These are phyloP conservation scores for Arthromyces matolae DNA, from an alignment of 768 basidiomycete species.

Conservation along the genomic window DNA sequence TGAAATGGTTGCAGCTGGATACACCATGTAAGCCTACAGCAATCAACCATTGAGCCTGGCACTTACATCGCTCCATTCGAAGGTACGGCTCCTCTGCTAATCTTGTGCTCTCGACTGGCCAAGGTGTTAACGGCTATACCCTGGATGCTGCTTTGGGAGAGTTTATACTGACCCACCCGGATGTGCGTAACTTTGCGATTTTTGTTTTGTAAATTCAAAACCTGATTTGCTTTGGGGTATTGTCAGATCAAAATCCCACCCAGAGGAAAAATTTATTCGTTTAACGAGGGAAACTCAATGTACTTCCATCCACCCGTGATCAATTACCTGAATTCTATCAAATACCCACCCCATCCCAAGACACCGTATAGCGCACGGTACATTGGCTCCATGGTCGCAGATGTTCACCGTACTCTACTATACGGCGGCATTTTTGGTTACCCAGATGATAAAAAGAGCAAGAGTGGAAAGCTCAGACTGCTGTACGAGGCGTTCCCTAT, in stretches of 20 bases:
- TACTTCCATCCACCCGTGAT: constrained; percentile 84
- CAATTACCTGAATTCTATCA: constrained; percentile 87
- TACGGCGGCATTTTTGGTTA: constrained; percentile 99
- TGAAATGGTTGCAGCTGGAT: constrained; percentile 97
- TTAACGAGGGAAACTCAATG: constrained; percentile 98
- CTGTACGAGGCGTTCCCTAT: constrained; percentile 98
- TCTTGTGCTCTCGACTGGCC: constrained; percentile 90
- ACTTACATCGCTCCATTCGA: constrained; percentile 4
- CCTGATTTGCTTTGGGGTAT: constrained; percentile 5
- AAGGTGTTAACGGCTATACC: constrained; percentile 97
- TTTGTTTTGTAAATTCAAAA: not conserved
- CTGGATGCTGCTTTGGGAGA: constrained; percentile 94
- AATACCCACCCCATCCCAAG: constrained; percentile 76
- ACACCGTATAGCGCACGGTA: constrained; percentile 88
- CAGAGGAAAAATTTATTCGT: constrained; percentile 98
- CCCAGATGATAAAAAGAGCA: constrained; percentile 96
- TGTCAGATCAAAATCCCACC: constrained; percentile 83
- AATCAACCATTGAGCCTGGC: not conserved
- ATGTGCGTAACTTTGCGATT: constrained; percentile 55
- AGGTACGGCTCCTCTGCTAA: constrained; percentile 93
- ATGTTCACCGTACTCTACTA: constrained; percentile 92
- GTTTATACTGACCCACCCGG: constrained; percentile 97
- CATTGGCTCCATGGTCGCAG: constrained; percentile 99
- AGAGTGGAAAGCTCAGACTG: constrained; percentile 89
- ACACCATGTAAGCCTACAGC: constrained; percentile 83